Evolutionary conservation across 2,329 filamentous ascomycete genomes (phyloP).

Genomic region (Nemania diffusa): DNA sequence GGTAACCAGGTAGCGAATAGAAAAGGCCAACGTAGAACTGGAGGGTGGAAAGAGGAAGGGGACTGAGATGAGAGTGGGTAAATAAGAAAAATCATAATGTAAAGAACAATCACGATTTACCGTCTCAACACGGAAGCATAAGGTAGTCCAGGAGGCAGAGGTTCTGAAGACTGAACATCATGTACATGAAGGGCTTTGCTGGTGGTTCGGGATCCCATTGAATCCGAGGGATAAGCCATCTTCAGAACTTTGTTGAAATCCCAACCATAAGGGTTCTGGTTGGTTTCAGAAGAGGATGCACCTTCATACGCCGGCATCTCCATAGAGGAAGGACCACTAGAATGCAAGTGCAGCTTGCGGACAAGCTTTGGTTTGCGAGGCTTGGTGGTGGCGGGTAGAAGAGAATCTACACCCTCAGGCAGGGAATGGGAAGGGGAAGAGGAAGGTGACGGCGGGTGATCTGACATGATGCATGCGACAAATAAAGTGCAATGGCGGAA

Average conservation of each 20-base stretch:
- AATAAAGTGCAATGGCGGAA: neutral
- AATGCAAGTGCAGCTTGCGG: constrained; percentile 36
- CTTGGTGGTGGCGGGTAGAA: constrained; percentile 12
- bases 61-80: neutral
- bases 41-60: constrained; percentile 1
- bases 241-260: neutral
- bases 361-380: constrained; percentile 39
- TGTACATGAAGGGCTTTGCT: neutral
- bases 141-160: constrained; percentile 33
- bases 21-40: neutral
- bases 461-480: constrained; percentile 23
- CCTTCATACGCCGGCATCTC: neutral
- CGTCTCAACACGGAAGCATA: constrained; percentile 44
- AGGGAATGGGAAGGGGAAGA: constrained; percentile 11
- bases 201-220: constrained; percentile 2
- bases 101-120: constrained; percentile 40
- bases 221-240: neutral
- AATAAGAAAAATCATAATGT: neutral
- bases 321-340: constrained; percentile 34
- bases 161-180: neutral
- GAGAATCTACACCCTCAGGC: neutral
- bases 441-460: neutral
- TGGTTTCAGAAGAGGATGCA: neutral
- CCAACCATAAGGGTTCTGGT: neutral
- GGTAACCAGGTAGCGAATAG: neutral